Conservation (phyloP, 2,329 filamentous ascomycete species). For the Aspergillus phoenicis region DNA sequence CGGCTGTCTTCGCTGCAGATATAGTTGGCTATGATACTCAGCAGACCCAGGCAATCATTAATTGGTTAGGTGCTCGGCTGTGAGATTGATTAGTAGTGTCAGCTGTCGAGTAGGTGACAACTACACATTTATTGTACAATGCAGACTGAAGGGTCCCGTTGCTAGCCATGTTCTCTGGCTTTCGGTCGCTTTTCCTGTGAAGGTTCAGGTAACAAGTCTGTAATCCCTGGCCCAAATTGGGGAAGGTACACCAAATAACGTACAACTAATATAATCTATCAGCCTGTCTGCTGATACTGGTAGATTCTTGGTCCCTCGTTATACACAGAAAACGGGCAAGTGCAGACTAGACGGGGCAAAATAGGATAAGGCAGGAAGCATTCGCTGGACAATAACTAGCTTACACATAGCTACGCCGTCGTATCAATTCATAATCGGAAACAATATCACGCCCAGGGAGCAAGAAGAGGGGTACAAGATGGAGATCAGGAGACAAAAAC, state of each 20-base stretch:
- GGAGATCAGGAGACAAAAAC: conserved; percentile 1
- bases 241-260: too few relatives aligned
- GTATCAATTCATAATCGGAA: conserved; percentile 26
- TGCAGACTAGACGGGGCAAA: background rate
- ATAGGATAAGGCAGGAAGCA: background rate
- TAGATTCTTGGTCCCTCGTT: too few relatives aligned
- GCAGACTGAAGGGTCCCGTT: background rate
- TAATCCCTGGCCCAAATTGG: too few relatives aligned
- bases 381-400: conserved; percentile 18
- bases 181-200: too few relatives aligned
- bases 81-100: conserved; percentile 13
- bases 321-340: background rate
- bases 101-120: background rate
- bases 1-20: conserved; percentile 28
- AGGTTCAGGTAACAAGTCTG: too few relatives aligned
- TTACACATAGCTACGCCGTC: conserved; percentile 21
- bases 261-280: too few relatives aligned
- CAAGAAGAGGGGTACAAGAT: conserved; percentile 15
- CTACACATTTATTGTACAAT: background rate
- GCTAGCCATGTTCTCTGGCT: background rate
- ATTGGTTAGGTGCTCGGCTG: conserved; percentile 33
- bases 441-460: conserved; percentile 15
- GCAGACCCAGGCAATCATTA: conserved; percentile 30
- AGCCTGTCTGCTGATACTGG: too few relatives aligned
- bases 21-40: conserved; percentile 27